phyloP scores from a whole-genome alignment of 2,329 filamentous ascomycete species.

The Paraphoma chrysanthemicola region DNA sequence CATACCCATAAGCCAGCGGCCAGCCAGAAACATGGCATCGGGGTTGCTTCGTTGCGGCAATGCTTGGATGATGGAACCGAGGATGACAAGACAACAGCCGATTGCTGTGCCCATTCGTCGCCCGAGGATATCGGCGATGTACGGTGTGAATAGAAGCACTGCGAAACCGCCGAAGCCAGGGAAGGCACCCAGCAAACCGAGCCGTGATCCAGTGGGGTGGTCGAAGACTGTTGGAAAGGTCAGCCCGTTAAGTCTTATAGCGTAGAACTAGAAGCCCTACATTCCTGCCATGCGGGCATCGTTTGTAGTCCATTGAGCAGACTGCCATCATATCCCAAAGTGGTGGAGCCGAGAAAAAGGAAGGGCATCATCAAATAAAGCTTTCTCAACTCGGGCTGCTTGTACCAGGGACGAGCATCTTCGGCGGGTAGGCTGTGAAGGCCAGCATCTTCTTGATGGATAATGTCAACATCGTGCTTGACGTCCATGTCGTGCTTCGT shows the following conservation, averaged over 20 bases:
- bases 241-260: neutral
- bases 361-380: slow-evolving; percentile 28
- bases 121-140: slow-evolving; percentile 47
- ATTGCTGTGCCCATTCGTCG: slow-evolving; percentile 61
- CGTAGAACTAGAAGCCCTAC: slow-evolving; percentile 4
- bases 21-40: slow-evolving; percentile 55
- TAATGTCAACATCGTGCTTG: slow-evolving; percentile 14
- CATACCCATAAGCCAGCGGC: slow-evolving; percentile 44
- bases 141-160: slow-evolving; percentile 52
- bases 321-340: slow-evolving; percentile 24
- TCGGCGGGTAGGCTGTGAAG: slow-evolving; percentile 8
- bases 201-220: slow-evolving; percentile 55
- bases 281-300: slow-evolving; percentile 25
- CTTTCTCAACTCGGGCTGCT: slow-evolving; percentile 23
- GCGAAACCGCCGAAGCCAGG: slow-evolving; percentile 57
- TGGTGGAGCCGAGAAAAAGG: slow-evolving; percentile 24
- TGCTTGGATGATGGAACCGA: slow-evolving; percentile 54
- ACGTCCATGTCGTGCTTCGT: slow-evolving; percentile 2
- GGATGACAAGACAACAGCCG: slow-evolving; percentile 45
- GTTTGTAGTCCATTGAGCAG: slow-evolving; percentile 27
- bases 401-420: slow-evolving; percentile 23
- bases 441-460: slow-evolving; percentile 17
- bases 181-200: slow-evolving; percentile 54
- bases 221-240: slow-evolving; percentile 33
- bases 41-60: slow-evolving; percentile 53